These are phyloP conservation scores for Nothophoma quercina DNA, from an alignment of 2,329 filamentous ascomycete genomes.

Conservation along the genomic window DNA sequence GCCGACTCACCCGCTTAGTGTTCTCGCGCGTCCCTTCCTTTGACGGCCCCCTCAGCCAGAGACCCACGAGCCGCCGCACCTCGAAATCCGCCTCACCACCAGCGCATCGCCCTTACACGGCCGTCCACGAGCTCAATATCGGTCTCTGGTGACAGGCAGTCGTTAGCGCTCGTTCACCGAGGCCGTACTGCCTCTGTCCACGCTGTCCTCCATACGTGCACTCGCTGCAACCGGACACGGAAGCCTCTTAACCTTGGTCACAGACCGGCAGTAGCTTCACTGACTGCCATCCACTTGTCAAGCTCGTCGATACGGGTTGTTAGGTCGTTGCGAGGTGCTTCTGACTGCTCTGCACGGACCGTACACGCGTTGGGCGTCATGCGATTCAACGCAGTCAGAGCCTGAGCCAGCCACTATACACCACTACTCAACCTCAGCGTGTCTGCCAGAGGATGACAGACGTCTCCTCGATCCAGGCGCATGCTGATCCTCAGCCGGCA, in stretches of 20 bases:
- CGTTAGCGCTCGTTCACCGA: constrained; percentile 25
- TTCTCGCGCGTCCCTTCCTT: constrained; percentile 36
- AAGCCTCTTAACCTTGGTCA: constrained; percentile 36
- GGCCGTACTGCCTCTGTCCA: constrained; percentile 31
- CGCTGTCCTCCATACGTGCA: constrained; percentile 25
- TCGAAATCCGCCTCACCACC: constrained; percentile 29
- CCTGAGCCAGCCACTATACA: constrained; percentile 46
- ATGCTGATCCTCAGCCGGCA: constrained; percentile 54
- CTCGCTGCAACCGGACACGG: constrained; percentile 36
- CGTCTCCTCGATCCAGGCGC: constrained; percentile 50
- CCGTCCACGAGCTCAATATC: constrained; percentile 23
- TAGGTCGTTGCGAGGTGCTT: constrained; percentile 34
- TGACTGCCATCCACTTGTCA: constrained; percentile 16
- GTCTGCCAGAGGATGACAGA: constrained; percentile 53
- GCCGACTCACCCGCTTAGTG: constrained; percentile 21
- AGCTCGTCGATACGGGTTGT: constrained; percentile 30
- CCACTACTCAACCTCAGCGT: constrained; percentile 29
- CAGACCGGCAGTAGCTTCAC: constrained; percentile 18
- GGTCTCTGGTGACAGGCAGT: constrained; percentile 28
- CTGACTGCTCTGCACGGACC: constrained; percentile 35
- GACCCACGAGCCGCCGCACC: constrained; percentile 36
- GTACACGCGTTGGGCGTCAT: constrained; percentile 51
- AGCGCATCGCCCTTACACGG: constrained; percentile 36
- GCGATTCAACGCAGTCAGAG: constrained; percentile 50
- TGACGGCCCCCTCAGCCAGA: constrained; percentile 33